Evolutionary conservation across 2,329 filamentous ascomycete genomes (phyloP).

Genomic region (Fusarium sp.): DNA sequence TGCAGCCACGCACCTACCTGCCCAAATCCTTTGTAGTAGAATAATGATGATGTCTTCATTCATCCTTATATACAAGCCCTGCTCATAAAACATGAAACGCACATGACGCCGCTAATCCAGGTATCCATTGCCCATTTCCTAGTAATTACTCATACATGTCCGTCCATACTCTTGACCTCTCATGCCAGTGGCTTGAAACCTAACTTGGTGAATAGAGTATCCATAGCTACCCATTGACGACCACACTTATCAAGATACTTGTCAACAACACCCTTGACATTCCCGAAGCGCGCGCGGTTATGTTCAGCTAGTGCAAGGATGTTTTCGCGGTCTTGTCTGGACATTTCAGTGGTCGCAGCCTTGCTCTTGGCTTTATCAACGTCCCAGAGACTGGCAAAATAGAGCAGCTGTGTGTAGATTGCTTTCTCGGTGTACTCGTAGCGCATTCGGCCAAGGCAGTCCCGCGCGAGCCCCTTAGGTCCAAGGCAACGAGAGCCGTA

Average conservation of each 20-base stretch:
- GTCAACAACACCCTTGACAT: slow-evolving; percentile 81
- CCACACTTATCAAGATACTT: slow-evolving; percentile 90
- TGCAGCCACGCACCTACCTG: slow-evolving; percentile 7
- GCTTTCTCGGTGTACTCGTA: slow-evolving; percentile 91
- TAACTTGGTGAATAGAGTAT: slow-evolving; percentile 80
- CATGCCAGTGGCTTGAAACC: slow-evolving; percentile 61
- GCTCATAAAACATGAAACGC: slow-evolving; percentile 5
- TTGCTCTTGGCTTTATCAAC: slow-evolving; percentile 80
- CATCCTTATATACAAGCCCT: slow-evolving; percentile 12
- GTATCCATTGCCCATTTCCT: slow-evolving; percentile 1
- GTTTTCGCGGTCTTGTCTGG: slow-evolving; percentile 70
- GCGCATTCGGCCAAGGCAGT: slow-evolving; percentile 87
- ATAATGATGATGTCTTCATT: not conserved
- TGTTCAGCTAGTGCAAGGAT: slow-evolving; percentile 80
- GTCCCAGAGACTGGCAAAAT: slow-evolving; percentile 87
- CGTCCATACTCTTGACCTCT: not conserved
- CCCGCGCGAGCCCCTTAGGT: slow-evolving; percentile 83
- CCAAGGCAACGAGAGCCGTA: slow-evolving; percentile 92
- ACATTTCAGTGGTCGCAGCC: slow-evolving; percentile 61
- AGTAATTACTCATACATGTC: not conserved
- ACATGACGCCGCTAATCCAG: slow-evolving; percentile 35
- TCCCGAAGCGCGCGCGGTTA: slow-evolving; percentile 83
- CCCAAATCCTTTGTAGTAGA: not conserved
- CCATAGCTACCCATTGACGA: slow-evolving; percentile 94
- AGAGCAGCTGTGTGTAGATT: slow-evolving; percentile 94